Conservation (phyloP, 805 yeast genomes). For the Yarrowia porcina region DNA sequence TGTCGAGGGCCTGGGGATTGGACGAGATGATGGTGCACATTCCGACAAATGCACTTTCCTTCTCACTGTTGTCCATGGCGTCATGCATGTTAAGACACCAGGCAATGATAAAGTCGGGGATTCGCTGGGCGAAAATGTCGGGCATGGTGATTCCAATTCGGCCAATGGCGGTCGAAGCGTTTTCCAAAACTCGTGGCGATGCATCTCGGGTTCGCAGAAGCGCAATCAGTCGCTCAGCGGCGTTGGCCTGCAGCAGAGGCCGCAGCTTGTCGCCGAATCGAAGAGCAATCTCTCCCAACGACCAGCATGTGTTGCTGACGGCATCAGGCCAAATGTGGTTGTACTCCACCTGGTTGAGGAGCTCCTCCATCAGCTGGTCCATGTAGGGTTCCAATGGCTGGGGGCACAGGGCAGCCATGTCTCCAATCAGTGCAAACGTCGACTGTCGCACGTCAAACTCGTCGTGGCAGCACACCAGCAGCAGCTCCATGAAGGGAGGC, state of each 20-base stretch:
- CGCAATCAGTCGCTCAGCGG: slow-evolving; percentile 53
- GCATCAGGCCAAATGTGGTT: slow-evolving; percentile 64
- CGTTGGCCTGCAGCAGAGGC: slow-evolving; percentile 54
- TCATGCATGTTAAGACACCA: slow-evolving; percentile 73
- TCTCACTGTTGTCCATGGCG: slow-evolving; percentile 78
- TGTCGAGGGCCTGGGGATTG: slow-evolving; percentile 64
- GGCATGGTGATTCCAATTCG: slow-evolving; percentile 69
- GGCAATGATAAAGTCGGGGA: slow-evolving; percentile 53
- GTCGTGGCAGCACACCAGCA: slow-evolving; percentile 71
- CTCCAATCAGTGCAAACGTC: slow-evolving; percentile 87
- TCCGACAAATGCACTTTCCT: slow-evolving; percentile 82
- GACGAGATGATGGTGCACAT: slow-evolving; percentile 63
- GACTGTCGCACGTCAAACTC: slow-evolving; percentile 88
- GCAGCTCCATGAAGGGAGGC: slow-evolving; percentile 53
- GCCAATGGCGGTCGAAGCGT: slow-evolving; percentile 86
- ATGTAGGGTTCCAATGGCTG: slow-evolving; percentile 36
- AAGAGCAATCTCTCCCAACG: slow-evolving; percentile 80
- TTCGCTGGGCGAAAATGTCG: slow-evolving; percentile 53
- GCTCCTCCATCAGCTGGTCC: slow-evolving; percentile 40
- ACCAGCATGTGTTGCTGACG: slow-evolving; percentile 90
- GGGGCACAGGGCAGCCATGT: slow-evolving; percentile 51
- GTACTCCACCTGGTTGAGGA: slow-evolving; percentile 65
- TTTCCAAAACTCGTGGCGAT: slow-evolving; percentile 69
- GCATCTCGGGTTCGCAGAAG: slow-evolving; percentile 41
- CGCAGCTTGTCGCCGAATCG: slow-evolving; percentile 45